Evolutionary conservation across 345 rosid species (phyloP).

Genomic region (Cardamine chenopodiifolia): DNA sequence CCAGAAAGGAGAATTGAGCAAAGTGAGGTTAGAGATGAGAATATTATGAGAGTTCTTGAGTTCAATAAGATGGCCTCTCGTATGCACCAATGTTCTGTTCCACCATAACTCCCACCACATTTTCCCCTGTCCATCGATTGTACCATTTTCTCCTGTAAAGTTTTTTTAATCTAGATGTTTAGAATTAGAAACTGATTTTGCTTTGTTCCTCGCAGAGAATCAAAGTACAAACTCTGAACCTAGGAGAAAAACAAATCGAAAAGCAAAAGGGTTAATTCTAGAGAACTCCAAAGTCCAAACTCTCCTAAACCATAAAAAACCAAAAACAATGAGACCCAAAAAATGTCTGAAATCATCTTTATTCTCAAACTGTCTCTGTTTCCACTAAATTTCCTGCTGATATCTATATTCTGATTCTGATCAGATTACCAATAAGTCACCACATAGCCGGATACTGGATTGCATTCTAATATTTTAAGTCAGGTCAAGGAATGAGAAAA

Average conservation of each 20-base stretch:
- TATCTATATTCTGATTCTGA: neutral
- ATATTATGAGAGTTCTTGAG: constrained; percentile 73
- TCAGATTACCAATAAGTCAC: neutral
- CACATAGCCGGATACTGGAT: neutral
- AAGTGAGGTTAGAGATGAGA: constrained; percentile 84
- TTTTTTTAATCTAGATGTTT: neutral
- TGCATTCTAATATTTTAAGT: neutral
- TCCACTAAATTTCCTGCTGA: neutral
- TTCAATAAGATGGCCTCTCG: constrained; percentile 95
- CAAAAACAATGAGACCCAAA: neutral
- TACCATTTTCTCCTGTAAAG: constrained; percentile 80
- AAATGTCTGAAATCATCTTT: neutral
- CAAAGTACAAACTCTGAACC: neutral
- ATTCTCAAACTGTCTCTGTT: neutral
- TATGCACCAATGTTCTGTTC: constrained; percentile 84
- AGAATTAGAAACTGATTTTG: neutral
- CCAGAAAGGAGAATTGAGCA: constrained; percentile 94
- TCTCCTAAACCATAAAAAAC: neutral
- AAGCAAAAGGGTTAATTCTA: neutral
- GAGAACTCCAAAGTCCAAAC: neutral
- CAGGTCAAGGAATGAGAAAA: constrained; percentile 18
- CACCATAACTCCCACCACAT: constrained; percentile 99
- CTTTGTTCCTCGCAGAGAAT: constrained; percentile 4
- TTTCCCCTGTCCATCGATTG: constrained; percentile 92
- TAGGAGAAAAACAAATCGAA: neutral